Conservation (phyloP, 441 rosid genomes). For the Biscutella laevigata region DNA sequence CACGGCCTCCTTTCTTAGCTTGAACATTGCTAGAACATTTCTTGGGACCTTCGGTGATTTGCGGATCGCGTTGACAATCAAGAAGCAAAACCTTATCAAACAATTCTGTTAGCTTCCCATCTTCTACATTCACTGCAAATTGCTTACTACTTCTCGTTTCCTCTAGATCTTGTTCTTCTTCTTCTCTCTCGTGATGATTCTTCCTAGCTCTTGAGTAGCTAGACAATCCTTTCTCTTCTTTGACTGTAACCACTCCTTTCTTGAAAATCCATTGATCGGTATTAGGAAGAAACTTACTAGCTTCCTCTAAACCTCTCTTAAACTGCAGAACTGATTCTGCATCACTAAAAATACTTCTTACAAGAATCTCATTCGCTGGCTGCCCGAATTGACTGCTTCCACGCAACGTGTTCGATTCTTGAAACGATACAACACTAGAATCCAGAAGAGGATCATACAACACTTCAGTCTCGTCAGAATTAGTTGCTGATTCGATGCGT, state of each 20-base stretch:
- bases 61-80: slow-evolving; percentile 17
- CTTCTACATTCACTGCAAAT: slow-evolving; percentile 34
- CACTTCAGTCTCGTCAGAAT: not conserved
- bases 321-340: slow-evolving; percentile 55
- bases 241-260: not conserved
- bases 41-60: slow-evolving; percentile 5
- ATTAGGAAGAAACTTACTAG: slow-evolving; percentile 77
- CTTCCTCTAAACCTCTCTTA: slow-evolving; percentile 72
- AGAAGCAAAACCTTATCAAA: slow-evolving; percentile 53
- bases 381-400: not conserved
- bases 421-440: slow-evolving; percentile 2
- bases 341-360: slow-evolving; percentile 36
- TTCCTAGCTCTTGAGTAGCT: slow-evolving; percentile 30
- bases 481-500: not conserved
- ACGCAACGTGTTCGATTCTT: not conserved
- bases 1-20: slow-evolving; percentile 26
- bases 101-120: slow-evolving; percentile 34
- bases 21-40: slow-evolving; percentile 24
- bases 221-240: slow-evolving; percentile 10
- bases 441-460: slow-evolving; percentile 9
- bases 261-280: slow-evolving; percentile 34
- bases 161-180: slow-evolving; percentile 26
- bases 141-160: slow-evolving; percentile 47
- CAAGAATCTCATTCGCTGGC: slow-evolving; percentile 20
- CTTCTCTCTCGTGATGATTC: slow-evolving; percentile 38